Conservation (phyloP, 768 basidiomycete genomes). For the Suillus weaverae region DNA sequence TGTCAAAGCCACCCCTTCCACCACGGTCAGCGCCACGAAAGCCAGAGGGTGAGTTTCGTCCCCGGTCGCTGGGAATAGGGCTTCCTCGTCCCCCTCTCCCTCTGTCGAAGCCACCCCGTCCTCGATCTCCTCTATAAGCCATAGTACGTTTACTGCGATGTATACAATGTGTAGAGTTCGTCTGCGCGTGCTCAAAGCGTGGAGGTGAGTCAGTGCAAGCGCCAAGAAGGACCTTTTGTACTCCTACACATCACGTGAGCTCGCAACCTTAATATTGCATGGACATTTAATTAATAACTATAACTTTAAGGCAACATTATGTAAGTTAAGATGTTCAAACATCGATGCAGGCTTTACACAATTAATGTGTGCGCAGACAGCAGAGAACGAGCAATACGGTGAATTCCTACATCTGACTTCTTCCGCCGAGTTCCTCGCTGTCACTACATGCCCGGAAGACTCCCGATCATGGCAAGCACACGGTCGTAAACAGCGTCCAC, state of each 20-base stretch:
- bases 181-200: neutral
- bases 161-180: conserved; percentile 62
- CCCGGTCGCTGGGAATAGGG: neutral
- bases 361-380: neutral
- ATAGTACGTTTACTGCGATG: conserved; percentile 55
- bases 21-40: conserved; percentile 25
- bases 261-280: no score
- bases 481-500: neutral
- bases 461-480: neutral
- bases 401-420: neutral
- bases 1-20: conserved; percentile 23
- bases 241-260: neutral
- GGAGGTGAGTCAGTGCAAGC: neutral
- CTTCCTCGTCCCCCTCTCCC: conserved; percentile 28
- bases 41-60: neutral
- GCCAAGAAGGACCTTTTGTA: neutral
- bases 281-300: no score
- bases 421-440: neutral
- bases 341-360: neutral
- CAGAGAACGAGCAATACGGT: neutral
- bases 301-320: no score
- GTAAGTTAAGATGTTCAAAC: no score
- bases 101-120: conserved; percentile 33
- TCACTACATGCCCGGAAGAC: neutral
- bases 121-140: conserved; percentile 41